phyloP scores from a whole-genome alignment of 78 protist species.

The Emiliania huxleyi region DNA sequence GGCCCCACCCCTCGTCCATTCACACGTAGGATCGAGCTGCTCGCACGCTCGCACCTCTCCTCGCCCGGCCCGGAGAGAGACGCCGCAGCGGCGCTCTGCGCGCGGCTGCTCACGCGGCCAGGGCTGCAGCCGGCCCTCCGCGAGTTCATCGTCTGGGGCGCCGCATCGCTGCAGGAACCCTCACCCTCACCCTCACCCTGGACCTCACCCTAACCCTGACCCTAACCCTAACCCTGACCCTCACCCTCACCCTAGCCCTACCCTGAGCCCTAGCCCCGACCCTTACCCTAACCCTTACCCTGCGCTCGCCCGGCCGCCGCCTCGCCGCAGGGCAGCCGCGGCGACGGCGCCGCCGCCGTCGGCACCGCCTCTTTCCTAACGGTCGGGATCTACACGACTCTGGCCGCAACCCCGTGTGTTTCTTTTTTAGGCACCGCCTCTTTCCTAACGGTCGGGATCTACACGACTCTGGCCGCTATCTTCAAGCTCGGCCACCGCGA shows the following conservation, averaged over 20 bases:
- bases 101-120: conserved; percentile 67
- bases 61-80: conserved; percentile 63
- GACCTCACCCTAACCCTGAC: too few relatives aligned
- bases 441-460: conserved; percentile 50
- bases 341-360: neutral
- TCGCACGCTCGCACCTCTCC: conserved; percentile 18
- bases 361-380: neutral
- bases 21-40: too few relatives aligned
- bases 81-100: conserved; percentile 62
- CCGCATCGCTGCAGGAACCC: neutral
- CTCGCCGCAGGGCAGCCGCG: neutral
- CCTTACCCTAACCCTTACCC: too few relatives aligned
- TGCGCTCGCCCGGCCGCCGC: too few relatives aligned
- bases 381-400: conserved; percentile 56
- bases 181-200: too few relatives aligned
- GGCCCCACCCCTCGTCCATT: too few relatives aligned
- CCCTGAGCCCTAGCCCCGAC: too few relatives aligned
- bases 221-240: too few relatives aligned
- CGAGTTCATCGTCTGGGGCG: neutral
- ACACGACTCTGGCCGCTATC: conserved; percentile 49
- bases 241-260: too few relatives aligned
- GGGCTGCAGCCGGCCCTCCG: neutral
- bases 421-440: too few relatives aligned
- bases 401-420: too few relatives aligned
- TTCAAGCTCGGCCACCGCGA: conserved; percentile 71